Evolutionary conservation across 2,329 filamentous ascomycete genomes (phyloP).

Genomic region (Colletotrichum tamarilloi): DNA sequence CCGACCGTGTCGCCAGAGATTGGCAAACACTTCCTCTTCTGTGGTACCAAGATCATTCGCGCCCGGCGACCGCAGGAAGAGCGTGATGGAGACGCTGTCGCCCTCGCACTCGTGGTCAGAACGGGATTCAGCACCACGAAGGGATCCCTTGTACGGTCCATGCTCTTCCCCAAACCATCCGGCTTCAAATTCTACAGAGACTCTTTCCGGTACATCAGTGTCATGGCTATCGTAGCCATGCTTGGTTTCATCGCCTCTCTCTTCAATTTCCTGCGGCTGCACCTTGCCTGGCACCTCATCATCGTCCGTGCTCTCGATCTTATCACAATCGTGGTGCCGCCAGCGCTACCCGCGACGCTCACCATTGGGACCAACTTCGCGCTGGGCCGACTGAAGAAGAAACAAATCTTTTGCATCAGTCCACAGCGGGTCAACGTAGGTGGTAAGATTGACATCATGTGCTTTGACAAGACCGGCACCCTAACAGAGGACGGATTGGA

Average conservation of each 20-base stretch:
- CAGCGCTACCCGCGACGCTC: constrained; percentile 91
- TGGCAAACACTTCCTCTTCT: constrained; percentile 91
- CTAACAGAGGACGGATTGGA: constrained; percentile 96
- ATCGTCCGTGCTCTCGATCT: constrained; percentile 92
- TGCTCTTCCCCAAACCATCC: constrained; percentile 98
- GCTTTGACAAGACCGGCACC: constrained; percentile 99
- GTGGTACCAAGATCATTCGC: constrained; percentile 94
- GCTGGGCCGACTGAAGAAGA: constrained; percentile 83
- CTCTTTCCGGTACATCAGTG: constrained; percentile 96
- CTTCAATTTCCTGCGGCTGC: constrained; percentile 89
- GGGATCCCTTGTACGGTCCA: constrained; percentile 92
- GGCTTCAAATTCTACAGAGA: constrained; percentile 99
- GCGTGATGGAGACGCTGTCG: constrained; percentile 87
- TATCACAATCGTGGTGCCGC: constrained; percentile 97
- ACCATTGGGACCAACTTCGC: constrained; percentile 98
- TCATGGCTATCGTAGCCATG: constrained; percentile 89
- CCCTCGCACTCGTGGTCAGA: constrained; percentile 89
- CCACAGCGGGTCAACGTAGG: constrained; percentile 97
- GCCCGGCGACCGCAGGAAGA: constrained; percentile 89
- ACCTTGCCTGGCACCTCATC: constrained; percentile 88
- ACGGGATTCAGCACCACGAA: constrained; percentile 99
- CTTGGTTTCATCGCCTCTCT: constrained; percentile 92
- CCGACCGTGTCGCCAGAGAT: constrained; percentile 85
- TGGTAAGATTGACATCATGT: constrained; percentile 94
- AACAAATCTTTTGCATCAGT: constrained; percentile 97